phyloP scores from a whole-genome alignment of 106 monocot species.

The Platanthera guangdongensis region DNA sequence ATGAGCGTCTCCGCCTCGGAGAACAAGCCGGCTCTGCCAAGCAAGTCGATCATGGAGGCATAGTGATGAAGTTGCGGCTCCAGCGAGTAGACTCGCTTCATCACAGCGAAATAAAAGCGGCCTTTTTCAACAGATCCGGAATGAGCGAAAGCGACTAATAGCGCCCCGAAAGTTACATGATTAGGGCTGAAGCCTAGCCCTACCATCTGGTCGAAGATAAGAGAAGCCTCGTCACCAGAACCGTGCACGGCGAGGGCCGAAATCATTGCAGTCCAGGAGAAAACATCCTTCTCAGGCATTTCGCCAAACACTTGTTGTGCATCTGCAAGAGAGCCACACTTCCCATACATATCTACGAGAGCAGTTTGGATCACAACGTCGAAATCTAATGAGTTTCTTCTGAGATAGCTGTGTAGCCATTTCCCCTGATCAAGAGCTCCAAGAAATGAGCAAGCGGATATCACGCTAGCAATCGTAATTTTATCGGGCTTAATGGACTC shows the following conservation, averaged over 20 bases:
- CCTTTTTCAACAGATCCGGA: constrained; percentile 32
- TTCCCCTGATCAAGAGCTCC: constrained; percentile 46
- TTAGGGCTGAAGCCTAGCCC: constrained; percentile 19
- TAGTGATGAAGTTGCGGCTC: constrained; percentile 31
- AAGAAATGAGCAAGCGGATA: constrained; percentile 31
- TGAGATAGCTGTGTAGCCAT: constrained; percentile 40
- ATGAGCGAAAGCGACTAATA: constrained; percentile 41
- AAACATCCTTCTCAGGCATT: constrained; percentile 27
- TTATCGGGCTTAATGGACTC: constrained; percentile 24
- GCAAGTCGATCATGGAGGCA: constrained; percentile 44
- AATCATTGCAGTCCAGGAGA: constrained; percentile 47
- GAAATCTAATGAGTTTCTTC: constrained; percentile 19
- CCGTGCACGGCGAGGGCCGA: constrained; percentile 31
- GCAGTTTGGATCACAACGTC: constrained; percentile 33
- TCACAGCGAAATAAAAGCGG: constrained; percentile 21
- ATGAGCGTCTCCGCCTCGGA: constrained; percentile 36
- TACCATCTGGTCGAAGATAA: constrained; percentile 26
- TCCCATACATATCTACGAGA: constrained; percentile 46
- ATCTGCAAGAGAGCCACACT: constrained; percentile 34
- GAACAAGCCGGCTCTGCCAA: constrained; percentile 32
- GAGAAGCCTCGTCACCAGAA: constrained; percentile 25
- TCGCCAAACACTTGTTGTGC: constrained; percentile 28
- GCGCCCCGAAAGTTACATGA: constrained; percentile 32
- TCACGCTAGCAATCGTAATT: constrained; percentile 25
- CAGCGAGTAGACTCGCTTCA: constrained; percentile 21